Evolutionary conservation across 139 green algal species (phyloP), one percentile per base, ranked within the genome.

Genomic region (Axilococcus clingmanii): DNA sequence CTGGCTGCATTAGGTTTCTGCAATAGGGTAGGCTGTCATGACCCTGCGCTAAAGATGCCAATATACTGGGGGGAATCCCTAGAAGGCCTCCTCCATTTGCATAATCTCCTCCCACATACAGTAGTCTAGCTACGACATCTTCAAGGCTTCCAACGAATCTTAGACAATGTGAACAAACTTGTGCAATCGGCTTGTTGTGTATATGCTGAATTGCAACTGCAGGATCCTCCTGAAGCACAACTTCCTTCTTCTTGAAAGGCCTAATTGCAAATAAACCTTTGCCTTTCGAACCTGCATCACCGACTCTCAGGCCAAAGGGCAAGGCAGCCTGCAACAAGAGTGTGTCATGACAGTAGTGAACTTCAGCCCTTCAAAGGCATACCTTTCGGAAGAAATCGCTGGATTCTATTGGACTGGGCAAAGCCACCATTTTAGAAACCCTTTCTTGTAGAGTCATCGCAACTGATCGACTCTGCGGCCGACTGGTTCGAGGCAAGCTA

Each of bases 201-300:
- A 12, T 14, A 33, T 20, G 16, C 28, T 57, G 49, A 16, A 57
- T 57, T 22, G 30, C 25, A 4, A 57, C 49, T 29, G 43, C 12
- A 33, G 25, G 49, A 15, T n/a, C 15, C 12, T 57, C 49, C 23
- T 44, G 30, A n/a, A 57, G 24, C 49, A 57, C 29, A 34, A 57
- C 3, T 0, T 57, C 49, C 12, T 23, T 30, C 22, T 38, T 30
- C 9, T 33, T 19, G 7, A 46, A 41, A 20, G 20, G 5, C 19
- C 19, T 30, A 20, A 20, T 46, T 19, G 28, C 49, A 57, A 57
- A 57, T 5, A 57, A 15, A 11, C 49, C 49, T 30, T 57, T 57
- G 29, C 49, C 49, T 48, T 55, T 55, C 17, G n/a, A n/a, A n/a
- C n/a, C n/a, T 42, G n/a, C n/a, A n/a, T n/a, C n/a, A n/a, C n/a